Evolutionary conservation across 441 rosid species (phyloP), one percentile per base, ranked within the genome.

Genomic region (Jatropha multifida): DNA sequence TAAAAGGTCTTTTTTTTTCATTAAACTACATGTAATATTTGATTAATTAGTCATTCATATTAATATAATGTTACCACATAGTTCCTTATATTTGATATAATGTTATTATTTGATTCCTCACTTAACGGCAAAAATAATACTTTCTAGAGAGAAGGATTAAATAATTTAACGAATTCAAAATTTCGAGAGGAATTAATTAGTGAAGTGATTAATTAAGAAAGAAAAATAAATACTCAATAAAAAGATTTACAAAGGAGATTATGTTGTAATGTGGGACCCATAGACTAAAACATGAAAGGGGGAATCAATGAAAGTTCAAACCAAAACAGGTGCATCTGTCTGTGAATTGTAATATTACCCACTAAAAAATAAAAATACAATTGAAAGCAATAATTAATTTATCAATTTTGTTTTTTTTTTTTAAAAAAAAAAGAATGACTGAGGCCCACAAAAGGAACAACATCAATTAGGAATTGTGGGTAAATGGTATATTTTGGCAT

Each of bases 391-490:
- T 26, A 4, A 26, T 20, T 46, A 4, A 18, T 5, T 68, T 27
- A 32, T 32, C 32, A 23, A 23, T 23, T 23, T 23, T 23, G 23
- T 23, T 23, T 23, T 23, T 23, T 23, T 23, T 23, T 23, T 23
- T 23, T 23, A 0, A 23, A 23, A 23, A 23, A 23, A 54, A 60
- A 9, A 55, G 37, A 37, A 2, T 7, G 7, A 14, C 44, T 56
- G 42, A n/a, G 93, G 83, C 85, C 93, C 92, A 87, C 93, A 75
- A 74, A 78, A 81, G 82, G 78, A 85, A 56, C 81, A 83, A 72
- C 79, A 86, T 88, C 88, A 78, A 79, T 83, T 83, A 82, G 84
- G 75, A 68, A 79, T 82, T 77, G 88, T 86, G 89, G 81, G 44
- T 54, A 83, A 73, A 80, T 83, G 80, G 77, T 3, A 66, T 65